Evolutionary conservation across 1,284 basidiomycete genomes (phyloP).

Genomic region (Sporisorium sorghi): DNA sequence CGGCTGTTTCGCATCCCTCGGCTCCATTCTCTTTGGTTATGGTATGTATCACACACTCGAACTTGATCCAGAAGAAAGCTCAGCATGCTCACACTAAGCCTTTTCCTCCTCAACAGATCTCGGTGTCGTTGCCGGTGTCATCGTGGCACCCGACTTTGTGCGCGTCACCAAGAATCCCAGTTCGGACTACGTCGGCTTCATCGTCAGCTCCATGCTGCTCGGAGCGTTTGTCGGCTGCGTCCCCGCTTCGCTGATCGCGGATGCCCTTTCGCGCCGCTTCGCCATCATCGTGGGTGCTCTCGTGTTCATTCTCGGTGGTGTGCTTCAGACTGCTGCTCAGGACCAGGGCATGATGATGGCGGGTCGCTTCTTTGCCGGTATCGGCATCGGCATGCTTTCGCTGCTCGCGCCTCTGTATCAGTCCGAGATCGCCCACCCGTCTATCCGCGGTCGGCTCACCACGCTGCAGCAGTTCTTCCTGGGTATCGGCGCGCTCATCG

Average conservation of each 20-base stretch:
- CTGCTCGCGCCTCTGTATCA: conserved; percentile 76
- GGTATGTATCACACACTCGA: conserved; percentile 31
- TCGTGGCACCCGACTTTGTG: conserved; percentile 71
- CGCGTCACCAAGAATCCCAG: conserved; percentile 62
- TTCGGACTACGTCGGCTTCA: conserved; percentile 71
- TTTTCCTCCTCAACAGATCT: conserved; percentile 59
- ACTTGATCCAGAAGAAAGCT: too few species aligned
- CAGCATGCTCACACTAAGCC: conserved; percentile 49
- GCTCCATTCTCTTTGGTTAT: conserved; percentile 39
- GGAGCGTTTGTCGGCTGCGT: conserved; percentile 69
- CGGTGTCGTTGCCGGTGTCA: conserved; percentile 71
- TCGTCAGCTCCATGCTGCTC: conserved; percentile 69
- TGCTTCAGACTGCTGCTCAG: conserved; percentile 72
- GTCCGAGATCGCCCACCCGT: conserved; percentile 76
- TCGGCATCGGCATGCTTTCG: conserved; percentile 74
- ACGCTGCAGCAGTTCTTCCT: conserved; percentile 76
- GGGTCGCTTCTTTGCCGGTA: conserved; percentile 75
- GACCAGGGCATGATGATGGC: conserved; percentile 76
- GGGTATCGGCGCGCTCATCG: conserved; percentile 72
- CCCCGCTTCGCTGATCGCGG: conserved; percentile 68
- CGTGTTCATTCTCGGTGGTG: conserved; percentile 74
- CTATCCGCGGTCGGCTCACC: conserved; percentile 75
- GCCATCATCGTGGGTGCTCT: conserved; percentile 70
- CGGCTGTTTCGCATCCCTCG: conserved; percentile 74
- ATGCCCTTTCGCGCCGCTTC: conserved; percentile 67